These are phyloP conservation scores for Ephemerocybe angulata DNA, from an alignment of 768 basidiomycete species.

Conservation along the genomic window DNA sequence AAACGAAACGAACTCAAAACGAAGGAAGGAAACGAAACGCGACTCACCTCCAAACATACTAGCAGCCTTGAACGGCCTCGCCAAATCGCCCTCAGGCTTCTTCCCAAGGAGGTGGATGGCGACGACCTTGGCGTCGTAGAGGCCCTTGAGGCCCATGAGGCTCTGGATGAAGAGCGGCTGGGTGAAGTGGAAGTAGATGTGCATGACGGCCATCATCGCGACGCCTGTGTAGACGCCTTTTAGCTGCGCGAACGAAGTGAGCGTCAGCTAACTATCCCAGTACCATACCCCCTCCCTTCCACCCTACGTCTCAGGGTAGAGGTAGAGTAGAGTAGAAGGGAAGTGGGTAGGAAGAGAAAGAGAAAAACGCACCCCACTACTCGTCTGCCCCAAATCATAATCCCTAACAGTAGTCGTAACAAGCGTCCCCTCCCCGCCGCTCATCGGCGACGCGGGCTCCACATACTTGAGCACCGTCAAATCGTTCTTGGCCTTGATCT, in stretches of 20 bases:
- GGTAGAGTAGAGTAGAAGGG: not conserved
- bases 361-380: slow-evolving; percentile 58
- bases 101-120: slow-evolving; percentile 79
- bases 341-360: slow-evolving; percentile 1
- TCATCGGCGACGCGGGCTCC: slow-evolving; percentile 71
- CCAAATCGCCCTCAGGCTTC: slow-evolving; percentile 38
- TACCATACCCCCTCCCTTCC: too few species aligned
- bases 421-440: slow-evolving; percentile 60
- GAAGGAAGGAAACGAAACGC: not conserved
- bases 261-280: too few species aligned
- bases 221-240: slow-evolving; percentile 68
- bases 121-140: slow-evolving; percentile 84
- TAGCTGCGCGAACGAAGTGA: slow-evolving; percentile 36
- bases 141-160: slow-evolving; percentile 89
- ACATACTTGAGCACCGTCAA: slow-evolving; percentile 95
- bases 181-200: slow-evolving; percentile 91
- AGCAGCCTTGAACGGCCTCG: slow-evolving; percentile 9
- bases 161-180: slow-evolving; percentile 95
- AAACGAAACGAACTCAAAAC: not conserved
- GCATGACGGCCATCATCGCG: slow-evolving; percentile 90
- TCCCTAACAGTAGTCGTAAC: slow-evolving; percentile 91
- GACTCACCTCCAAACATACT: slow-evolving; percentile 14
- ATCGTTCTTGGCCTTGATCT: slow-evolving; percentile 97
- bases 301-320: too few species aligned
- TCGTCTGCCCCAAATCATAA: slow-evolving; percentile 87